Percentiles rank a stretch among this genome's conserved stretches.
Evolutionary conservation across 176 grass and related monocot species (phyloP).

Genomic region (Oryza punctata): DNA sequence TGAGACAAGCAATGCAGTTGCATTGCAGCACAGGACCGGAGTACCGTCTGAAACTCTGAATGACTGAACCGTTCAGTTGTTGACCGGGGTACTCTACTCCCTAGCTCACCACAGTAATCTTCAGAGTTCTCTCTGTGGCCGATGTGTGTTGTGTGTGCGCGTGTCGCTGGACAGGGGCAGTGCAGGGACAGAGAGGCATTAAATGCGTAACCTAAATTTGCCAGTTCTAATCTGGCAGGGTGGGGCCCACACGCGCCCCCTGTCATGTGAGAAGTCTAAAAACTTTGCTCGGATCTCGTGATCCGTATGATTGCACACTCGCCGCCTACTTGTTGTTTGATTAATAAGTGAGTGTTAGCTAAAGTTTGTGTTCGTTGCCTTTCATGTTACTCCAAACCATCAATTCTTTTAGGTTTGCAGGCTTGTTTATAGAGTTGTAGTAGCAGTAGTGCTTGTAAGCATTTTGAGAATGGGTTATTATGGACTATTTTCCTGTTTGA

Average conservation of each 20-base stretch:
- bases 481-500: neutral
- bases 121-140: neutral
- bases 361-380: neutral
- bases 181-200: neutral
- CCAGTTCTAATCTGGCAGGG: conserved; percentile 40
- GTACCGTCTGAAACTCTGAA: conserved; percentile 8
- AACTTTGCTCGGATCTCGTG: conserved; percentile 14
- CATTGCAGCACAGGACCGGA: neutral
- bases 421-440: neutral
- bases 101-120: neutral
- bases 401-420: neutral
- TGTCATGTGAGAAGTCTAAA: neutral
- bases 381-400: neutral
- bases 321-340: neutral
- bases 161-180: too few relatives aligned
- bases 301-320: neutral
- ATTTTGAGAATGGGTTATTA: neutral
- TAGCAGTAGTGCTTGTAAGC: neutral
- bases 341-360: neutral
- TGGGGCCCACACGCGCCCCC: neutral
- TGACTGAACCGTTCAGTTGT: neutral
- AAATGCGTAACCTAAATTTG: conserved; percentile 53
- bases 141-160: neutral
- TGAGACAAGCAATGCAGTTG: neutral
- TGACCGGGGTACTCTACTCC: neutral